phyloP scores from a whole-genome alignment of 805 yeast genomes.

The Candida odintsovae region DNA sequence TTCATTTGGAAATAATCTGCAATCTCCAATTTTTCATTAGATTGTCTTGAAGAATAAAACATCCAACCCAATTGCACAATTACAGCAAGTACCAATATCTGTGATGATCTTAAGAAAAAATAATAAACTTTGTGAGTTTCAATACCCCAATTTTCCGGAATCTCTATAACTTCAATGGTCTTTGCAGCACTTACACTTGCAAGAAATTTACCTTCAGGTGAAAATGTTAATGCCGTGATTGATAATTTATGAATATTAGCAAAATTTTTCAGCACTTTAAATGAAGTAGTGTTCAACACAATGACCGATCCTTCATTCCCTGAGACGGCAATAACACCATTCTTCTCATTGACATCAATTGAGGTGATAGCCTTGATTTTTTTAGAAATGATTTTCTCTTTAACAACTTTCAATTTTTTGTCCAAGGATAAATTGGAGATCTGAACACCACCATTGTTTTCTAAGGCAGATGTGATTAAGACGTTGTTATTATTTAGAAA shows the following conservation, averaged over 20 bases:
- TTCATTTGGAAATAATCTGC: slow-evolving; percentile 22
- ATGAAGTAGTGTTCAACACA: slow-evolving; percentile 35
- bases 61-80: slow-evolving; percentile 10
- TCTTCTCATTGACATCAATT: slow-evolving; percentile 35
- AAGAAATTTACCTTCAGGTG: slow-evolving; percentile 60
- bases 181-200: slow-evolving; percentile 78
- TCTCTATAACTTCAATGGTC: slow-evolving; percentile 54
- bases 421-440: slow-evolving; percentile 14
- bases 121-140: slow-evolving; percentile 21
- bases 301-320: slow-evolving; percentile 56
- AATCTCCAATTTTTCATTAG: slow-evolving; percentile 7
- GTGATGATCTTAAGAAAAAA: slow-evolving; percentile 19
- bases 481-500: slow-evolving; percentile 24
- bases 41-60: slow-evolving; percentile 10
- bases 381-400: slow-evolving; percentile 14
- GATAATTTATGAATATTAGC: slow-evolving; percentile 61
- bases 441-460: slow-evolving; percentile 11
- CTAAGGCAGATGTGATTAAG: slow-evolving; percentile 10
- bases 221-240: slow-evolving; percentile 65
- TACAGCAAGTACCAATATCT: slow-evolving; percentile 7
- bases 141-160: slow-evolving; percentile 44
- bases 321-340: slow-evolving; percentile 37
- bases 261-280: slow-evolving; percentile 47
- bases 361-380: slow-evolving; percentile 37
- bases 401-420: slow-evolving; percentile 14